Base-by-base conservation (phyloP, 305 asterid species). In the Solanum hybrid region DNA sequence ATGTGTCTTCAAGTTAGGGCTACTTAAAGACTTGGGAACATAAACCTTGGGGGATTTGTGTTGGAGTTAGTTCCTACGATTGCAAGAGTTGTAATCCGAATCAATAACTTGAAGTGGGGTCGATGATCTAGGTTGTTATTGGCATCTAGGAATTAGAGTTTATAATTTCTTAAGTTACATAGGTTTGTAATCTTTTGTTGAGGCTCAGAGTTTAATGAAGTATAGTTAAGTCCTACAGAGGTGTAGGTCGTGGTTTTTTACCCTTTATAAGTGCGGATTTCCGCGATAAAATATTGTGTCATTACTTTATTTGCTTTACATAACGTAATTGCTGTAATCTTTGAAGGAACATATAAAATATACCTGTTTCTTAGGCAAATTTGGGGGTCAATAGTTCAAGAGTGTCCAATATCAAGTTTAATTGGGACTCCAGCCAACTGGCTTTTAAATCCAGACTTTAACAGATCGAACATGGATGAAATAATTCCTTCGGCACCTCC, bases 371-470 rank as follows among this genome's bases (percentile, higher is more conserved):
- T 46, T 46, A 14, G 61, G 64, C 8, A 13, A 5, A 46, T 46
- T 14, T 46, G 22, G 64, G 64, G 64, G 64, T 46, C 64, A 46
- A 6, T 13, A 46, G 5, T 46, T 3, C 22, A 14, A 46, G 0
- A 42, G 57, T 42, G 57, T 42, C 57, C 20, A 42, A 42, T 42
- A 42, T 42, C 57, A 4, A 13, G 61, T 40, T 40, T 40, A 40
- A 93, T 92, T 71, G 95, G 98, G 90, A 95, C 95, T 61, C 91
- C 93, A 87, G 92, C 90, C 90, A 94, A 93, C 95, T 97, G 99
- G 99, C 93, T 92, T 91, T 91, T 93, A 89, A 94, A 93, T 91
- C 93, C 94, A 71, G 98, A 95, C 87, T 92, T 92, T 91, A 93
- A 91, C 92, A 89, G 94, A 89, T 93, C 95, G 71, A 94, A 88